Evolutionary conservation across 2,329 filamentous ascomycete species (phyloP).

Genomic region (Elsinoe arachidis): DNA sequence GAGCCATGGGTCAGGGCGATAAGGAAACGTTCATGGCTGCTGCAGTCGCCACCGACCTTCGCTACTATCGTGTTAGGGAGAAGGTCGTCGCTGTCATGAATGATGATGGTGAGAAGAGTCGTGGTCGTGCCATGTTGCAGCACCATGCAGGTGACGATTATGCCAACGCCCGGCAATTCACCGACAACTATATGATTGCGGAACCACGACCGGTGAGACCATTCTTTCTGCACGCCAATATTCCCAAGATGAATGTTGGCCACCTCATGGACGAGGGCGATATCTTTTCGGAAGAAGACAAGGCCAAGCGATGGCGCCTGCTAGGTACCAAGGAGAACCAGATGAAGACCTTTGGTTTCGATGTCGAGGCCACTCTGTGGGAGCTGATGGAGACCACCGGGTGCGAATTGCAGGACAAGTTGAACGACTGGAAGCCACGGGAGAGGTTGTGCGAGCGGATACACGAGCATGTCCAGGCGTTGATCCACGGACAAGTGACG

Average conservation of each 20-base stretch:
- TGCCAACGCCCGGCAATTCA: not conserved
- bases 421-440: slow-evolving; percentile 18
- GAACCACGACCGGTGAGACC: slow-evolving; percentile 14
- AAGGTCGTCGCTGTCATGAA: slow-evolving; percentile 18
- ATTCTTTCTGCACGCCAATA: slow-evolving; percentile 23
- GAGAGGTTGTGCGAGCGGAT: slow-evolving; percentile 16
- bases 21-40: slow-evolving; percentile 44
- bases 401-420: slow-evolving; percentile 18
- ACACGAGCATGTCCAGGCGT: slow-evolving; percentile 14
- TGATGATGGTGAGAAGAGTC: slow-evolving; percentile 12
- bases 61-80: slow-evolving; percentile 34
- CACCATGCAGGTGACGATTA: slow-evolving; percentile 16
- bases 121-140: slow-evolving; percentile 19
- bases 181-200: slow-evolving; percentile 4
- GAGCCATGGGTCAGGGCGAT: slow-evolving; percentile 41
- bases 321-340: slow-evolving; percentile 20
- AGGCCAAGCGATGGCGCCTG: slow-evolving; percentile 19
- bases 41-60: slow-evolving; percentile 31
- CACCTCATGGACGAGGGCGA: slow-evolving; percentile 23
- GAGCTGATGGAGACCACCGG: slow-evolving; percentile 19
- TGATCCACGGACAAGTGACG: not conserved
- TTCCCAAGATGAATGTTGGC: slow-evolving; percentile 25
- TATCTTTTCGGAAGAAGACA: slow-evolving; percentile 16
- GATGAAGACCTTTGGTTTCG: slow-evolving; percentile 20
- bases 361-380: slow-evolving; percentile 22